A percentile compares a stretch with the other conserved stretches of the same genome.
These are phyloP conservation scores for Hansenula lynferdii DNA, from an alignment of 1,139 yeast genomes.

Conservation along the genomic window DNA sequence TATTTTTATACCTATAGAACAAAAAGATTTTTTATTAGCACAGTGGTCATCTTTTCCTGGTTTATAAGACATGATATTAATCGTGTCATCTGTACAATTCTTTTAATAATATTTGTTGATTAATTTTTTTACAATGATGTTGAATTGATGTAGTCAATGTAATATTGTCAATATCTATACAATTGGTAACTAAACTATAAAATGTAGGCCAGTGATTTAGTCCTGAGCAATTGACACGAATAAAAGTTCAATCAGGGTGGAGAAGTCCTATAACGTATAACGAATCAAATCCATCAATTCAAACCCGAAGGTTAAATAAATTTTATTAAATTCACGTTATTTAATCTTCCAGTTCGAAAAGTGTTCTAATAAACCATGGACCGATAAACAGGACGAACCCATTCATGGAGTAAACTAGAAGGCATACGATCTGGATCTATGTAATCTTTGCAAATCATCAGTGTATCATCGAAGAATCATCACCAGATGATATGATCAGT, in stretches of 20 bases:
- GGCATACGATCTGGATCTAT: slow-evolving; percentile 23
- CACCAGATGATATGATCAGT: too few relatives aligned
- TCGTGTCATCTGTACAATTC: too few relatives aligned
- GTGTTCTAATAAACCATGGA: slow-evolving; percentile 22
- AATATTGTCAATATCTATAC: background rate
- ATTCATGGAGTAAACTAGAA: slow-evolving; percentile 21
- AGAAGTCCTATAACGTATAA: slow-evolving; percentile 15
- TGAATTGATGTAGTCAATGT: too few relatives aligned
- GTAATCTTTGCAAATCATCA: too few relatives aligned
- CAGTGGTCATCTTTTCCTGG: too few relatives aligned
- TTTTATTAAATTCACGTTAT: background rate
- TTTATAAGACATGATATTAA: too few relatives aligned
- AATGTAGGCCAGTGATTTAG: slow-evolving; percentile 24
- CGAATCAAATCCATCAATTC: background rate
- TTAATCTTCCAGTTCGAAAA: slow-evolving; percentile 24
- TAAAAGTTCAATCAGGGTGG: slow-evolving; percentile 24
- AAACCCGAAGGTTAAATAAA: slow-evolving; percentile 1
- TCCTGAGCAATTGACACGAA: slow-evolving; percentile 18
- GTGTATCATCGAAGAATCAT: too few relatives aligned
- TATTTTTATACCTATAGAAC: background rate
- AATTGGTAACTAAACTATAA: slow-evolving; percentile 12
- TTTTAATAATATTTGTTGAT: too few relatives aligned
- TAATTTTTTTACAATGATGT: too few relatives aligned
- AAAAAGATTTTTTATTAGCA: too few relatives aligned
- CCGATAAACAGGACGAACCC: slow-evolving; percentile 26